These are phyloP conservation scores for Collybia nuda DNA, from an alignment of 768 basidiomycete species.

Conservation along the genomic window DNA sequence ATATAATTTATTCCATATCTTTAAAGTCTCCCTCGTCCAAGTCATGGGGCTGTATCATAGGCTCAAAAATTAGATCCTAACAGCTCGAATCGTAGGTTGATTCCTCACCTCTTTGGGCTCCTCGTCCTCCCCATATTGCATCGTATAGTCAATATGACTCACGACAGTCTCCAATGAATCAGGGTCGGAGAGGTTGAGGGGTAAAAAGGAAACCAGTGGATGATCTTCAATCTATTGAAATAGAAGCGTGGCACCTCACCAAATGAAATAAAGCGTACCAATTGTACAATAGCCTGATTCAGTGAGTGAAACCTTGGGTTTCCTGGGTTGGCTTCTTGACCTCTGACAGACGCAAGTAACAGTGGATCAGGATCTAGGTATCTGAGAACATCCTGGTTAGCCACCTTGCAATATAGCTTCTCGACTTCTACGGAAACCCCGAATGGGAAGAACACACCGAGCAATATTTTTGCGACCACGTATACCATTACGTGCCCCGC, in stretches of 20 bases:
- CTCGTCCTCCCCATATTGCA: constrained; percentile 99
- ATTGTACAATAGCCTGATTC: constrained; percentile 92
- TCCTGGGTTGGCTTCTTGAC: constrained; percentile 48
- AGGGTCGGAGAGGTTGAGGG: constrained; percentile 86
- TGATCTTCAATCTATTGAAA: constrained; percentile 89
- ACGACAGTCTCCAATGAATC: constrained; percentile 90
- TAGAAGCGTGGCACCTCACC: constrained; percentile 2
- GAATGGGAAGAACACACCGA: constrained; percentile 46
- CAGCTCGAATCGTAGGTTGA: constrained; percentile 2
- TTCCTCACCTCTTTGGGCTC: constrained; percentile 85
- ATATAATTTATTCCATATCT: constrained; percentile 53
- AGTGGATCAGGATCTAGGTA: constrained; percentile 96
- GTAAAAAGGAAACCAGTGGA: constrained; percentile 95
- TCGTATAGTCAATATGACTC: constrained; percentile 95
- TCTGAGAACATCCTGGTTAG: constrained; percentile 32
- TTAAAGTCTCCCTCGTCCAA: constrained; percentile 92
- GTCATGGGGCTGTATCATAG: constrained; percentile 70
- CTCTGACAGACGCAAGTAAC: constrained; percentile 68
- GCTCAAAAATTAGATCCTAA: constrained; percentile 7
- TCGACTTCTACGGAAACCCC: no score
- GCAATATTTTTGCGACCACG: constrained; percentile 80
- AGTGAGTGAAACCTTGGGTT: constrained; percentile 90
- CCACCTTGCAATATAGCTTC: background rate
- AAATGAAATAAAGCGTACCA: constrained; percentile 52
- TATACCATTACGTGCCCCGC: constrained; percentile 69